Base-by-base conservation (phyloP, 1,284 basidiomycete genomes). In the Puccinia hordei region DNA sequence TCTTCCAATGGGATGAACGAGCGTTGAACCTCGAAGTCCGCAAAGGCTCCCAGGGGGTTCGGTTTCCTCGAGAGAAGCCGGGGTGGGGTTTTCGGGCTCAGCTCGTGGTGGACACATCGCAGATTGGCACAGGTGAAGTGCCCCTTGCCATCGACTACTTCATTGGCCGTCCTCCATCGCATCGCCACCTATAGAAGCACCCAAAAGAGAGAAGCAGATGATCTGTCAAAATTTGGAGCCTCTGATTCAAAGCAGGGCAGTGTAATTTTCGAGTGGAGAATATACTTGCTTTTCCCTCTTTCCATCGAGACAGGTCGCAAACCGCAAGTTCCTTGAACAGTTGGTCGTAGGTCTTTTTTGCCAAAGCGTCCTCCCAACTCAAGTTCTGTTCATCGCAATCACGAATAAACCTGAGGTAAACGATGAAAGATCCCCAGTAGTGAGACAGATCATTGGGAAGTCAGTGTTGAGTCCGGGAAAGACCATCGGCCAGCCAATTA, bases 271-370 rank as follows among this genome's bases (percentile, higher is more conserved):
- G 41, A 24, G 41, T 66, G 27, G 27, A 57, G 17, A 66, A 49
- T 27, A 61, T 59, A 55, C 78, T 73, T 71, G 63, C 78, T 63
- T 80, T 80, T 27, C 78, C 78, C 65, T 80, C 78, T 44, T 73
- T 80, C 69, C 71, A 80, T 24, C 49, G 53, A 51, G 78, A 73
- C 9, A 80, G 51, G 73, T 80, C 78, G 38, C 78, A 80, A 17
- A 80, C 44, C 22, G 78, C 78, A 30, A 73, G 51, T 49, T 80
- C 78, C 59, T 80, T 80, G 46, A 80, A 80, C 33, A 80, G 61
- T 55, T 80, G 78, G 41, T 80, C 78, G 41, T 80, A 80, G 4
- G 78, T 73, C 22, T 80, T 80, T 35, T 66, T 80, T 24, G 78
- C 78, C 49, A 80, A 44, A 6, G 57, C 66, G 53, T 80, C 78